Evolutionary conservation across 2,329 filamentous ascomycete genomes (phyloP), one percentile per base, ranked within the genome.

Genomic region (Clonostachys rhizophaga): DNA sequence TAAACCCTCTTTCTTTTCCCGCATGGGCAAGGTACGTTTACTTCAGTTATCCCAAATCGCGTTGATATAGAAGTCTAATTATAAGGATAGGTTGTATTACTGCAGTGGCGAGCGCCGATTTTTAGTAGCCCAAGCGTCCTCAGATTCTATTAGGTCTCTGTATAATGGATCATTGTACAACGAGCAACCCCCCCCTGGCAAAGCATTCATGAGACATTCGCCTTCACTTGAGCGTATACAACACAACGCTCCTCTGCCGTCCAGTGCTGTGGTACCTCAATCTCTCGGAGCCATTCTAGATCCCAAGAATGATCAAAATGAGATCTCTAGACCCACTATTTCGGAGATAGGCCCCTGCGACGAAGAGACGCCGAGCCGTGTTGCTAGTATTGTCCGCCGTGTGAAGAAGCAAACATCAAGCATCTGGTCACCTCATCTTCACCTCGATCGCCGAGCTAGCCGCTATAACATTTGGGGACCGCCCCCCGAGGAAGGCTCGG

Each of bases 391-490:
- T 20, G 57, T 60, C 7, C 56, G 57, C 7, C 57, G 53, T 37
- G 50, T 69, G 24, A 67, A 63, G 54, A 76, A 78, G 60, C 76
- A 76, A 55, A 71, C 74, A 46, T 79, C 84, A 36, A 76, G 80
- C 53, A 75, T 87, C 52, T 89, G 86, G 84, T 89, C 86, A 5
- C 87, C 87, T 10, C 87, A 91, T 64, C 68, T 91, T 33, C 76
- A 78, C 44, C 70, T 74, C 12, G 86, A 91, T 59, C 75, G 79
- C 48, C 72, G 83, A 14, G 73, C 79, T 42, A 72, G 73, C 47
- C 67, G 71, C 49, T 79, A 72, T 54, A 86, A 79, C 58, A 72
- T 83, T 14, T 94, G 89, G 87, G 81, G 84, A 50, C 83, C 89
- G 2, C 89, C 89, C 1, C 84, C 83, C 2, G 69, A 87, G 18